phyloP scores from a whole-genome alignment of 345 rosid genomes.

The Alliaria petiolata region DNA sequence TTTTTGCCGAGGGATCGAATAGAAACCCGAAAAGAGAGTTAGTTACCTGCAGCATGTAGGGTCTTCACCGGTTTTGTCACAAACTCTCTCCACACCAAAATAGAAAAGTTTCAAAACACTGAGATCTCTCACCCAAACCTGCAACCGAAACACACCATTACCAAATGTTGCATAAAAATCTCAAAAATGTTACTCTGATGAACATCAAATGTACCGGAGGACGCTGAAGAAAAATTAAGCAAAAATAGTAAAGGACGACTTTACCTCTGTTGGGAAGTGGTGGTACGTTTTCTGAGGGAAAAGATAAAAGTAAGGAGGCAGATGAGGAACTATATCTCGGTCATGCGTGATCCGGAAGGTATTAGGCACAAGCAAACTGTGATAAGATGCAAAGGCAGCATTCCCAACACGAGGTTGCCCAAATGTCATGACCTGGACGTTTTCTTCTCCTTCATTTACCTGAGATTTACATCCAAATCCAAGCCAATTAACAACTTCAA shows the following conservation, averaged over 20 bases:
- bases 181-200: not conserved
- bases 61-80: conserved; percentile 84
- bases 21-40: not conserved
- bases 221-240: not conserved
- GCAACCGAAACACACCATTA: not conserved
- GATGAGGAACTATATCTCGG: conserved; percentile 87
- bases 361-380: conserved; percentile 63
- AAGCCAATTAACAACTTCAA: conserved; percentile 4
- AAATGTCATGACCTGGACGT: conserved; percentile 77
- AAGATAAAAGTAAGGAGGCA: conserved; percentile 72
- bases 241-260: not conserved
- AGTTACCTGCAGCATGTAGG: conserved; percentile 66
- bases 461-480: conserved; percentile 30
- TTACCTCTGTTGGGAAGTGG: conserved; percentile 96
- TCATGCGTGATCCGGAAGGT: conserved; percentile 72
- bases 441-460: conserved; percentile 63
- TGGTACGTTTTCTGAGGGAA: conserved; percentile 92
- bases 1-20: not conserved
- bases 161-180: not conserved
- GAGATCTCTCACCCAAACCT: conserved; percentile 31
- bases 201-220: not conserved
- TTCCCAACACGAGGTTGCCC: conserved; percentile 98
- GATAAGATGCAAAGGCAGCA: conserved; percentile 75
- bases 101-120: conserved; percentile 16
- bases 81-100: conserved; percentile 51